Evolutionary conservation across 2,329 filamentous ascomycete species (phyloP), one percentile per base, ranked within the genome.

Genomic region (Tolypocladium ophioglossoides): DNA sequence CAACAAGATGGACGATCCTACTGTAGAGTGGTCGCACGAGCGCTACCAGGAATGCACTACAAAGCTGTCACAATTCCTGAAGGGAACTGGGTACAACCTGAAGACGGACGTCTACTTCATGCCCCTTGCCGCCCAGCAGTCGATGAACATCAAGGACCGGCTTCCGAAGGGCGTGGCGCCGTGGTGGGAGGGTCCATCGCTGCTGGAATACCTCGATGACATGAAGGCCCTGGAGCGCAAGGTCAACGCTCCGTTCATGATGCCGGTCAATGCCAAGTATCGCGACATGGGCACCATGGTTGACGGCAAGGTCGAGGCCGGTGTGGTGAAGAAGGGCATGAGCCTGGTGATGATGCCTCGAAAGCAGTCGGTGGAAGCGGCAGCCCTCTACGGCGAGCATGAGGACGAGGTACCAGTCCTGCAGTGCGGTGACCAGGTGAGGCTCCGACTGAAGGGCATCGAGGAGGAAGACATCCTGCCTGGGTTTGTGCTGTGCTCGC

Each of bases 1-100:
- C 69, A 99, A 99, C 83, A 99, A 99, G 80, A 99, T 99, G 95
- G 94, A 99, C 68, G 94, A 99, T 68, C 78, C 86, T 12, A 99
- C 94, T 3, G 95, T 99, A 52, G 83, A 96, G 66, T 99, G 95
- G 95, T 94, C 88, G 53, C 84, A 96, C 64, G 88, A 89, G 41
- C 86, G 94, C 54, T 99, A 90, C 76, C 85, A 89, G 66, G 94
- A 99, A 74, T 99, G 94, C 72, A 91, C 85, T 4, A 85, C 85
- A 61, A 99, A 97, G 76, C 83, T 99, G 51, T 72, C 84, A 18
- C 81, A 85, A 61, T 97, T 96, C 78, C 75, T 99, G 58, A 96
- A 96, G 76, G 88, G 84, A 52, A 87, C 95, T 12, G 92, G 92
- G 30, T 97, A 96, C 77, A 95, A 95, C 74, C 78, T 91, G 39